Percentiles rank a stretch among this genome's conserved stretches.
phyloP scores from a whole-genome alignment of 805 yeast genomes.

The Starmerella vitae region DNA sequence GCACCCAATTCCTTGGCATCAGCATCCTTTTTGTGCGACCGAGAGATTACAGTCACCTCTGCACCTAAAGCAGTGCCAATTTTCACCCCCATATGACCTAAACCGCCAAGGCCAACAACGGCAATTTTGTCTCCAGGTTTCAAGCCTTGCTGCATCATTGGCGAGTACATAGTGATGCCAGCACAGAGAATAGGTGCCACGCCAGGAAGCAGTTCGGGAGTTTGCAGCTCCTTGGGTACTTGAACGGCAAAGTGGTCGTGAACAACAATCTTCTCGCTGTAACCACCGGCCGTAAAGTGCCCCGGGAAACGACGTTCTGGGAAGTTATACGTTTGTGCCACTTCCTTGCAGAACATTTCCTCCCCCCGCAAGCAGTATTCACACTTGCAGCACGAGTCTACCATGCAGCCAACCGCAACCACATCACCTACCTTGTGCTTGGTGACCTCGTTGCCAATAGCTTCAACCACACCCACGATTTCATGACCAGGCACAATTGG shows the following conservation, averaged over 20 bases:
- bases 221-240: conserved; percentile 42
- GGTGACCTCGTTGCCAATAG: conserved; percentile 42
- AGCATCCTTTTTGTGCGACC: conserved; percentile 38
- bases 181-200: conserved; percentile 72
- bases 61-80: conserved; percentile 52
- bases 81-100: conserved; percentile 49
- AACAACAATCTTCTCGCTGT: conserved; percentile 25
- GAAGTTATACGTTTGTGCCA: conserved; percentile 40
- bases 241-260: conserved; percentile 51
- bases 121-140: conserved; percentile 44
- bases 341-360: conserved; percentile 42
- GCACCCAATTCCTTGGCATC: conserved; percentile 46
- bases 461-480: conserved; percentile 28
- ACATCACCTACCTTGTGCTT: conserved; percentile 50
- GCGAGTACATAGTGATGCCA: conserved; percentile 60
- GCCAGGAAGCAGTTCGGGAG: conserved; percentile 30
- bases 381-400: conserved; percentile 48
- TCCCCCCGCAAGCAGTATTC: conserved; percentile 40
- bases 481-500: conserved; percentile 40
- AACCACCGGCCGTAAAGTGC: conserved; percentile 38
- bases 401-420: conserved; percentile 70
- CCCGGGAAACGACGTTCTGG: conserved; percentile 41
- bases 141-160: conserved; percentile 37
- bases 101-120: conserved; percentile 51
- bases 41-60: conserved; percentile 44